Base-by-base conservation (phyloP, 2,329 filamentous ascomycete species). In the Microascus cirrosus region DNA sequence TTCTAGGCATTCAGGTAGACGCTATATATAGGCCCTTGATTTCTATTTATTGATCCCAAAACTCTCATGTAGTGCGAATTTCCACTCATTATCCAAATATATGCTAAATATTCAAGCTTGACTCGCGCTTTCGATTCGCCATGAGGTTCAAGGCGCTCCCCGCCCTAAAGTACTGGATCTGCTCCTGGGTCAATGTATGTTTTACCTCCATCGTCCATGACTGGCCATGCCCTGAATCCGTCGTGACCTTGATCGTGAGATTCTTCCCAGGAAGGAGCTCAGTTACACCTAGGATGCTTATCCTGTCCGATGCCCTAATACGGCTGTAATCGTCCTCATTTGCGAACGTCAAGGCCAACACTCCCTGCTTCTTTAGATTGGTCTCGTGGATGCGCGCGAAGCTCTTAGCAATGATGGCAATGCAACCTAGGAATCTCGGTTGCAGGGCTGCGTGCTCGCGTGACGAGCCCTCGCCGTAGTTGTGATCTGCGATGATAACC, bases 311-410 rank as follows among this genome's bases (percentile, higher is more conserved):
- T 64, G 91, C 88, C 72, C 87, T 84, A 74, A 99, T 92, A 83
- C 90, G 95, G 74, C 99, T 93, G 76, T 99, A 99, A 76, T 99
- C 94, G 72, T 87, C 93, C 59, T 93, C 92, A 71, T 97, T 86
- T 59, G 84, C 76, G 79, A 99, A 99, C 68, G 92, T 97, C 64
- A 99, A 83, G 69, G 94, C 94, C 78, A 99, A 88, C 92, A 99
- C 96, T 77, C 94, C 94, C 85, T 99, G 94, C 87, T 99, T 99
- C 90, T 99, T 99, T 80, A 99, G 78, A 85, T 99, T 99, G 81
- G 94, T 99, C 83, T 99, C 94, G 83, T 99, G 94, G 71, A 99
- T 99, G 88, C 94, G 94, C 69, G 94, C 94, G 72, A 99, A 99
- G 63, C 84, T 90, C 71, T 90, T 87, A 70, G 88, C 92, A 72